Percentiles rank a stretch among this genome's conserved stretches.
Evolutionary conservation across 2,329 filamentous ascomycete species (phyloP).

Genomic region (Aspergillus awamori): DNA sequence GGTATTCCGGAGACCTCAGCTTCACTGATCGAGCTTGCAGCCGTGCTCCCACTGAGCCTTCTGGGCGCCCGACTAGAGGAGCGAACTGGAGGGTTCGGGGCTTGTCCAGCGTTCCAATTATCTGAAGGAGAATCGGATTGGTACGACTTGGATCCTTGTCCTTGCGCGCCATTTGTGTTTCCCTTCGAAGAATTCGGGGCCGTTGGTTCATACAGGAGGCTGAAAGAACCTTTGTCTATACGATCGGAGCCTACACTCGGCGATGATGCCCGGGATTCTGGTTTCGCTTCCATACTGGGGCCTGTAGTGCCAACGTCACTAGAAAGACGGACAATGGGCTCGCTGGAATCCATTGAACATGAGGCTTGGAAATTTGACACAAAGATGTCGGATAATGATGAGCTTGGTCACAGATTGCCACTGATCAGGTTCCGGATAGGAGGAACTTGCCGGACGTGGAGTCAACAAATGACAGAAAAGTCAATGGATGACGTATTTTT

Average conservation of each 20-base stretch:
- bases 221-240: slow-evolving; percentile 19
- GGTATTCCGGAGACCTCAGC: slow-evolving; percentile 50
- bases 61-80: slow-evolving; percentile 72
- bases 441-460: not conserved
- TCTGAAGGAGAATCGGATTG: slow-evolving; percentile 30
- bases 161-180: slow-evolving; percentile 14
- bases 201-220: slow-evolving; percentile 21
- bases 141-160: slow-evolving; percentile 20
- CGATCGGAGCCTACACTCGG: slow-evolving; percentile 15
- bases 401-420: not conserved
- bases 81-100: slow-evolving; percentile 39
- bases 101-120: slow-evolving; percentile 39
- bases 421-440: not conserved
- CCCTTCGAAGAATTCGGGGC: slow-evolving; percentile 20
- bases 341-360: not conserved
- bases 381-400: not conserved
- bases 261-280: slow-evolving; percentile 4
- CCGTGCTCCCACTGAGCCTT: slow-evolving; percentile 79
- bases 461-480: not conserved
- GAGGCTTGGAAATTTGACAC: not conserved
- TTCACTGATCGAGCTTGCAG: slow-evolving; percentile 74
- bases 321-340: not conserved
- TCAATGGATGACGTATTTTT: not conserved
- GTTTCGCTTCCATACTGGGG: slow-evolving; percentile 7
- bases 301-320: not conserved